phyloP scores from a whole-genome alignment of 2,329 filamentous ascomycete genomes.

The Stemphylium vesicarium region DNA sequence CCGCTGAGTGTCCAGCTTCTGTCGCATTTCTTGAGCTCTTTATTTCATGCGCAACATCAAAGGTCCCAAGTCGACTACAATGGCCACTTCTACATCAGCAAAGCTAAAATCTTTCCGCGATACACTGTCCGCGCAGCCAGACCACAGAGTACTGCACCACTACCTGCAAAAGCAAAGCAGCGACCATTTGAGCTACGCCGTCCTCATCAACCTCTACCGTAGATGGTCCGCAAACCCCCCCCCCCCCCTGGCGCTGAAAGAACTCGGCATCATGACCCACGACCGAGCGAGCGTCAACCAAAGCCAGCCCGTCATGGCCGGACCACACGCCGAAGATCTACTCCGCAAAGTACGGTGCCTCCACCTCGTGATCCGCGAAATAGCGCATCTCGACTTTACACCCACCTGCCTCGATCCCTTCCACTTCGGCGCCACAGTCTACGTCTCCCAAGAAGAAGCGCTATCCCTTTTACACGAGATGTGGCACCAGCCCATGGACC shows the following conservation, averaged over 20 bases:
- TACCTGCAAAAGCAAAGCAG: slow-evolving; percentile 8
- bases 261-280: slow-evolving; percentile 25
- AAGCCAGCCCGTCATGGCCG: not conserved
- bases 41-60: too few species aligned
- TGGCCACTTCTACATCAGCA: too few species aligned
- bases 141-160: slow-evolving; percentile 5
- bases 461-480: slow-evolving; percentile 13
- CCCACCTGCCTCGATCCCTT: slow-evolving; percentile 9
- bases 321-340: slow-evolving; percentile 23
- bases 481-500: slow-evolving; percentile 23
- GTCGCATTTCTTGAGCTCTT: too few species aligned
- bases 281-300: slow-evolving; percentile 3
- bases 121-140: not conserved
- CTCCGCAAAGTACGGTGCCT: slow-evolving; percentile 20
- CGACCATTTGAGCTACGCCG: slow-evolving; percentile 12
- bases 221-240: slow-evolving; percentile 16
- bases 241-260: slow-evolving; percentile 17
- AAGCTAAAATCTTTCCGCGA: too few species aligned
- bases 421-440: slow-evolving; percentile 25
- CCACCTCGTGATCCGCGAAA: slow-evolving; percentile 16
- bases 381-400: slow-evolving; percentile 16
- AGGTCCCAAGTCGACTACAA: too few species aligned
- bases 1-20: too few species aligned
- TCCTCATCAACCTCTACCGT: slow-evolving; percentile 21
- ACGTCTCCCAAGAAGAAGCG: slow-evolving; percentile 10